Evolutionary conservation across 2,329 filamentous ascomycete species (phyloP), one percentile per base, ranked within the genome.

Genomic region (Colletotrichum ledebouriae): DNA sequence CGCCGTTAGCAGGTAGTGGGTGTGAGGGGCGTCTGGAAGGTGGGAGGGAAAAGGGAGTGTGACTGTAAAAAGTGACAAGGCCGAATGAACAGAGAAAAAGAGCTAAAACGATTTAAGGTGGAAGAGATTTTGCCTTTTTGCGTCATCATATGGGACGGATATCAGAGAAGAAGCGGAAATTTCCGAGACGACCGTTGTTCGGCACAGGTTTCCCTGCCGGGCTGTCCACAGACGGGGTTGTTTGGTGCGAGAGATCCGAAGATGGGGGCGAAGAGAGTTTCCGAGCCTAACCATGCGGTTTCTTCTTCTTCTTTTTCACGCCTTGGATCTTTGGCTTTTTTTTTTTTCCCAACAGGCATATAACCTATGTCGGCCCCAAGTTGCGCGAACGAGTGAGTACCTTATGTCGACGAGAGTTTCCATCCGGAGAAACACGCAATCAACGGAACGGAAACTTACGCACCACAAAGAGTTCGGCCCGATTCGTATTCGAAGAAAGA

Each of bases 161-260:
- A 22, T 33, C 15, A 42, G 47, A 42, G 47, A 4, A 42, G 13
- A 29, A 46, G 20, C 22, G 15, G 59, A 25, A 12, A 41, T 39
- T 55, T 50, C 55, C 59, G 65, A 68, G 53, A 65, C 55, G 61
- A 65, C 65, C 65, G 55, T 50, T 65, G 61, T 42, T 65, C 65
- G 65, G 55, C 65, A 60, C 61, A 50, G 55, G 41, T 39, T 68
- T 65, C 61, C 61, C 61, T 34, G 15, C 15, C 11, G 12, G 12
- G 17, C n/a, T 39, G 52, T 39, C 2, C 33, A 55, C 25, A 29
- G 33, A 29, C 29, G 42, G 60, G 41, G 53, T n/a, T 55, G 17
- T 42, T 65, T 55, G 55, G 65, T 15, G 39, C 65, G 49, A 65
- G 47, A 9, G 33, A 29, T 25, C 61, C 65, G 65, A 68, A 65